Evolutionary conservation across 306 rosid species (phyloP).

Genomic region (Malus fusca): DNA sequence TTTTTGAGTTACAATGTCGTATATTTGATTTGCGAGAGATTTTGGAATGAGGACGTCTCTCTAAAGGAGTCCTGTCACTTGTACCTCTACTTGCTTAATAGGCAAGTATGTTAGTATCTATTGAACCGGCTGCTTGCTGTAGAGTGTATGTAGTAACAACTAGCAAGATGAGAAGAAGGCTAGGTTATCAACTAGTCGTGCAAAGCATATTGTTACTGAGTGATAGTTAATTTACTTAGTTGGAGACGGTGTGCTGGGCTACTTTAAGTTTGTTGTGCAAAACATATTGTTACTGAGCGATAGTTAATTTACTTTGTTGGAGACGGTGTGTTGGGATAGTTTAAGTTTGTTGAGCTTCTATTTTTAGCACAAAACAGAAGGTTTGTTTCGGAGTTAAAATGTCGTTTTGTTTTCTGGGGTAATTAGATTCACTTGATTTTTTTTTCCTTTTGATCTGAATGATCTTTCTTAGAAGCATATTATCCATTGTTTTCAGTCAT

Average conservation of each 20-base stretch:
- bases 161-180: background rate
- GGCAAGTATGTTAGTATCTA: background rate
- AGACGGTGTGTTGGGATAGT: background rate
- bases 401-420: background rate
- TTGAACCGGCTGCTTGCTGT: background rate
- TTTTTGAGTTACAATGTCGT: background rate
- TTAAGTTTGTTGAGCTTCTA: background rate
- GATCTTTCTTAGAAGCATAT: background rate
- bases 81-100: background rate
- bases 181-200: background rate
- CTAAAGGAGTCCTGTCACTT: background rate
- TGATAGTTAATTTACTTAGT: background rate
- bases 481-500: background rate
- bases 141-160: background rate
- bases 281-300: background rate
- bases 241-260: background rate
- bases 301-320: background rate
- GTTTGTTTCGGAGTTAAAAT: background rate
- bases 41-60: background rate
- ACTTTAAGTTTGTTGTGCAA: background rate
- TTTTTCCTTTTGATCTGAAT: background rate
- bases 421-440: background rate
- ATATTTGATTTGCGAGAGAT: background rate
- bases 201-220: background rate
- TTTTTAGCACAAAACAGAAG: background rate